Percentiles rank a stretch among this genome's conserved stretches.
Conservation (phyloP, 768 basidiomycete species). For the Phylloporus sp. region DNA sequence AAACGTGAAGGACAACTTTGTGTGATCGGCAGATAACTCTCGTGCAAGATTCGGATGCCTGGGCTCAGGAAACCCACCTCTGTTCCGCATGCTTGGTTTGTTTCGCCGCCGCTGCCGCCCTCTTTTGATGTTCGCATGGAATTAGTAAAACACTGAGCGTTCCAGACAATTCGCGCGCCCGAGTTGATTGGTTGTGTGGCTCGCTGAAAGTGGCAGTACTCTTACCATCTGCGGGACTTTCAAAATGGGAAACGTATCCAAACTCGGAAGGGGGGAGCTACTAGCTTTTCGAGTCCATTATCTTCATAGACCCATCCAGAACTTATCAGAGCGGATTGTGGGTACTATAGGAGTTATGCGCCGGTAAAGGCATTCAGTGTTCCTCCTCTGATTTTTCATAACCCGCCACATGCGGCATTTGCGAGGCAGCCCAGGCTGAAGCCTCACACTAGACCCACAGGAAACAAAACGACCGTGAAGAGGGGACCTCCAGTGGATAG, state of each 20-base stretch:
- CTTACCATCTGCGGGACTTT: constrained; percentile 7
- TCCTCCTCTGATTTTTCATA: constrained; percentile 1
- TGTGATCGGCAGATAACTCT: constrained; percentile 10
- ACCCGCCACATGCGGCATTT: constrained; percentile 19
- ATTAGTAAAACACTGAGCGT: not conserved
- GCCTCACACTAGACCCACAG: not conserved
- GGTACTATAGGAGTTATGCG: not conserved
- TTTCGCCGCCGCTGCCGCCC: not conserved
- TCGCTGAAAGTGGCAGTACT: not conserved
- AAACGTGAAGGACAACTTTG: constrained; percentile 12
- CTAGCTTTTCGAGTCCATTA: not conserved
- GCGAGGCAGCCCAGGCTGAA: constrained; percentile 15
- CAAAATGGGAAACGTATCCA: not conserved
- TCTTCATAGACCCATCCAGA: constrained; percentile 3
- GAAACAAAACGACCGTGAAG: not conserved
- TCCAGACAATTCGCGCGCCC: constrained; percentile 3
- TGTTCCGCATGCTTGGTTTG: not conserved
- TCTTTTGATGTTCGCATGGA: not conserved
- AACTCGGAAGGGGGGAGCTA: not conserved
- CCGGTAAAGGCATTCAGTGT: not conserved
- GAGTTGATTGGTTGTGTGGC: not conserved
- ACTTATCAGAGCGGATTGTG: not conserved
- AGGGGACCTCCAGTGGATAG: not conserved
- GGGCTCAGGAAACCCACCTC: constrained; percentile 4
- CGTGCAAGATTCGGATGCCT: not conserved